A percentile compares a stretch with the other conserved stretches of the same genome.
Evolutionary conservation across 164 flowering plant species (phyloP).

Genomic region (Pachysandra terminalis): DNA sequence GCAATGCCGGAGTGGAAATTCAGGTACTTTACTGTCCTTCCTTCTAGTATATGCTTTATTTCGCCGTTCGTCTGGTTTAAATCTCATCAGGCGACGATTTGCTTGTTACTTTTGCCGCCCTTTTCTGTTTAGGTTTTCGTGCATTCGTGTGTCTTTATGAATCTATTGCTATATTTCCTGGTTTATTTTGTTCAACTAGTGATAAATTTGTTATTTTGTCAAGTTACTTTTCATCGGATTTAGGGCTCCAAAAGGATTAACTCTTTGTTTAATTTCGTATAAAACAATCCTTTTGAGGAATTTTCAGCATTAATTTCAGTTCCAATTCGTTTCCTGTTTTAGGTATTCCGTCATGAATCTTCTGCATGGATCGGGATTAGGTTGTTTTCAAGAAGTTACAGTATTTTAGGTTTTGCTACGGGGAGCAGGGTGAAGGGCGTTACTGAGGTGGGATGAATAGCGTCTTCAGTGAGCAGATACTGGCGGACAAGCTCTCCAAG

Average conservation of each 20-base stretch:
- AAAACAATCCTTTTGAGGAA: not conserved
- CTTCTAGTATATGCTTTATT: not conserved
- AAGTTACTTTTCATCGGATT: not conserved
- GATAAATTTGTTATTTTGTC: not conserved
- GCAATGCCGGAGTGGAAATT: not conserved
- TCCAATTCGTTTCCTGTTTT: not conserved
- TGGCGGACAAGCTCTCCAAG: conserved; percentile 95
- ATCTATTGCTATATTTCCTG: not conserved
- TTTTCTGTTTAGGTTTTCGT: not conserved
- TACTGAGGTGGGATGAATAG: conserved; percentile 70
- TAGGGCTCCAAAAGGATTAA: not conserved
- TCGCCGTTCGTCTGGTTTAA: not conserved
- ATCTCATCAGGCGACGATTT: not conserved
- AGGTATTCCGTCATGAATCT: not conserved
- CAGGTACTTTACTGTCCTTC: not conserved
- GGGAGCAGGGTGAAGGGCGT: not conserved
- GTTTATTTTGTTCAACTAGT: not conserved
- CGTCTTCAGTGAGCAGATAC: conserved; percentile 76
- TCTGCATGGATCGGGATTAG: not conserved
- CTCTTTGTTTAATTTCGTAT: not conserved
- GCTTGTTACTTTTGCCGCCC: no score
- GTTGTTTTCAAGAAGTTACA: conserved; percentile 2
- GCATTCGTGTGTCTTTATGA: not conserved
- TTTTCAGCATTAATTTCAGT: not conserved
- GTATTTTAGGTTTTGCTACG: conserved; percentile 2